Evolutionary conservation across 805 yeast genomes (phyloP), one percentile per base, ranked within the genome.

Genomic region (Saccharomycopsis olivae): DNA sequence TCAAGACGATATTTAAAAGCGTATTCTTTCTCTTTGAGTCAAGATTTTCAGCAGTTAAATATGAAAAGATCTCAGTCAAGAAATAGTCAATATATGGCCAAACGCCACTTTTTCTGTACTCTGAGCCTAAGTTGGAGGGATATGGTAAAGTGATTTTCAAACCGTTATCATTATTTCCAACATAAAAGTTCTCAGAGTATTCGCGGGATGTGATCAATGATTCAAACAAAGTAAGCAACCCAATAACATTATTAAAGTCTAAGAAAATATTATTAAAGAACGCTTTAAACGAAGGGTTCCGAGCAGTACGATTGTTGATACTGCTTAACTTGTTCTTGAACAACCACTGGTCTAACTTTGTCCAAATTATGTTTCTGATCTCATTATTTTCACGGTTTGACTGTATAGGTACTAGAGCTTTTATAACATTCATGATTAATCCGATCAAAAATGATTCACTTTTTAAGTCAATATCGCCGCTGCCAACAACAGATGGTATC

Each of bases 1-100:
- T 56, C 30, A 86, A 52, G 19, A 84, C 64, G 1, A 70, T 64
- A 2, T 57, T 46, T 51, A 83, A 88, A 9, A 88, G 49, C 1
- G 65, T 54, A 8, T 57, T 43, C 36, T 59, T 64, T 13, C 68
- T 69, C 0, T 43, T 51, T 2, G 42, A 19, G 23, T 54, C 55
- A 3, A 41, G 35, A 20, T 61, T 49, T 34, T 53, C 56, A 14
- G 51, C 60, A 24, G 61, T 45, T 10, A 66, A 53, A 21, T 54
- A 53, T 3, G 72, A 70, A 48, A 87, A 73, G 0, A 87, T 73
- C 32, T 80, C 82, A 10, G 68, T 60, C n/a, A 82, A 52, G 11
- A 87, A 54, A 50, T 73, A 86, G 39, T 85, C 89, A 39, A 83
- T 55, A 51, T 88, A 89, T 2, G 92, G 86, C 73, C 87, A 74